phyloP scores from a whole-genome alignment of 352 stramenopile genomes.

The Thalassiosira mediterranea region DNA sequence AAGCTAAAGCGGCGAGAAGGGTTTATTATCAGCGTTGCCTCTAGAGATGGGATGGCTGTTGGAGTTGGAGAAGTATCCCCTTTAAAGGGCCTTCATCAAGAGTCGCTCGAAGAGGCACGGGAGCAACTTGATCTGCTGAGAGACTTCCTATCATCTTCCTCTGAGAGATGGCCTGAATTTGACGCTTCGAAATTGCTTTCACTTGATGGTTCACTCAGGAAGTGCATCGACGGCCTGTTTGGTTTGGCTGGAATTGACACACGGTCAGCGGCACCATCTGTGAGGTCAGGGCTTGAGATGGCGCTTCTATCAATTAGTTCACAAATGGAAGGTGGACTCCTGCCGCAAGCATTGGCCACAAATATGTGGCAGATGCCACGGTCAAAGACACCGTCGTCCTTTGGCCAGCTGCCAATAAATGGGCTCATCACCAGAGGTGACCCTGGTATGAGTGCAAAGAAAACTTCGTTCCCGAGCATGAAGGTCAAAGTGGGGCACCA shows the following conservation, averaged over 20 bases:
- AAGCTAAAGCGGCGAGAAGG: constrained; percentile 59
- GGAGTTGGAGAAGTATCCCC: constrained; percentile 79
- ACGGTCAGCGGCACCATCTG: constrained; percentile 43
- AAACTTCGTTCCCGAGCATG: constrained; percentile 55
- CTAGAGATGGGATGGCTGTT: constrained; percentile 58
- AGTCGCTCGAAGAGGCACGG: constrained; percentile 65
- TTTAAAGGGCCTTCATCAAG: constrained; percentile 68
- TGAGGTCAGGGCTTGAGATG: constrained; percentile 81
- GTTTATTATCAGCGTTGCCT: constrained; percentile 71
- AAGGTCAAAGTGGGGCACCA: constrained; percentile 82
- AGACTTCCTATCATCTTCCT: constrained; percentile 30
- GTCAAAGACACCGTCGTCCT: constrained; percentile 6
- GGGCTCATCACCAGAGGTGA: constrained; percentile 66
- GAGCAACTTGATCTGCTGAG: constrained; percentile 61
- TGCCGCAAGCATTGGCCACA: constrained; percentile 62
- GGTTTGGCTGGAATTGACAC: constrained; percentile 33
- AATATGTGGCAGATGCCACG: constrained; percentile 26
- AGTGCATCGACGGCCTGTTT: constrained; percentile 48
- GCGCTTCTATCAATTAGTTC: constrained; percentile 70
- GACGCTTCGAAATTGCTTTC: constrained; percentile 53
- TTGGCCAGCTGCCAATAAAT: constrained; percentile 60
- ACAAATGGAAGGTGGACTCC: constrained; percentile 51
- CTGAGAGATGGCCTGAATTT: constrained; percentile 39
- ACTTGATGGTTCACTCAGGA: constrained; percentile 62
- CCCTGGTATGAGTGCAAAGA: too few species aligned